Percentiles rank a stretch among this genome's conserved stretches.
Evolutionary conservation across 2,329 filamentous ascomycete species (phyloP).

Genomic region (Elsinoe australis): DNA sequence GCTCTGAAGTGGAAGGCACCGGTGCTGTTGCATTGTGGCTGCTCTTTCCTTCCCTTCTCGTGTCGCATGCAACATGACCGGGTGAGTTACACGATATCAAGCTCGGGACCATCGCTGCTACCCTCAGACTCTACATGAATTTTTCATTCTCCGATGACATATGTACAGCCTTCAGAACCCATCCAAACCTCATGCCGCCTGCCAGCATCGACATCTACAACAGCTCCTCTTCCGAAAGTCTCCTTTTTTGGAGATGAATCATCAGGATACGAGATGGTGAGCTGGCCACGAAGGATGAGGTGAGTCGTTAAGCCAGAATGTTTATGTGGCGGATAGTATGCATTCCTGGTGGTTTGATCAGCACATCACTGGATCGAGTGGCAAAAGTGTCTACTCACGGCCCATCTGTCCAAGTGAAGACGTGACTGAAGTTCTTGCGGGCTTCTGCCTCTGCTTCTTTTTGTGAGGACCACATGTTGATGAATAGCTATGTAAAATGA

Average conservation of each 20-base stretch:
- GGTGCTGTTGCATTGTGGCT: no score
- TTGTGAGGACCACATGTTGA: constrained; percentile 28
- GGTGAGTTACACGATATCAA: no score
- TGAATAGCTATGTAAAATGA: not conserved
- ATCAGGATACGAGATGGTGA: constrained; percentile 60
- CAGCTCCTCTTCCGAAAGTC: constrained; percentile 52
- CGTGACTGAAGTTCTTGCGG: constrained; percentile 57
- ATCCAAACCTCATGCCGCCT: constrained; percentile 64
- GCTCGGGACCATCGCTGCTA: not conserved
- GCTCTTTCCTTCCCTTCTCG: no score
- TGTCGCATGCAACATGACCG: no score
- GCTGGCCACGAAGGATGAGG: constrained; percentile 55
- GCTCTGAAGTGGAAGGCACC: not conserved
- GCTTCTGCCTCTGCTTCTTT: constrained; percentile 54
- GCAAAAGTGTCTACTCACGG: constrained; percentile 45
- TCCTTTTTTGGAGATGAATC: constrained; percentile 50
- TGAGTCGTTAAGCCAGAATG: constrained; percentile 61
- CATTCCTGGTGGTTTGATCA: constrained; percentile 47
- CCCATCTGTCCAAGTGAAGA: constrained; percentile 65
- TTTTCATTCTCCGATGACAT: constrained; percentile 51
- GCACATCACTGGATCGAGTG: constrained; percentile 17
- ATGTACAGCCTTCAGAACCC: constrained; percentile 58
- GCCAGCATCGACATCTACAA: constrained; percentile 59
- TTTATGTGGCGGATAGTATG: constrained; percentile 60
- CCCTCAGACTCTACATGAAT: not conserved